These are phyloP conservation scores for Helicostylum pulchrum DNA, from an alignment of 192 early-diverging fungal species.

Conservation along the genomic window DNA sequence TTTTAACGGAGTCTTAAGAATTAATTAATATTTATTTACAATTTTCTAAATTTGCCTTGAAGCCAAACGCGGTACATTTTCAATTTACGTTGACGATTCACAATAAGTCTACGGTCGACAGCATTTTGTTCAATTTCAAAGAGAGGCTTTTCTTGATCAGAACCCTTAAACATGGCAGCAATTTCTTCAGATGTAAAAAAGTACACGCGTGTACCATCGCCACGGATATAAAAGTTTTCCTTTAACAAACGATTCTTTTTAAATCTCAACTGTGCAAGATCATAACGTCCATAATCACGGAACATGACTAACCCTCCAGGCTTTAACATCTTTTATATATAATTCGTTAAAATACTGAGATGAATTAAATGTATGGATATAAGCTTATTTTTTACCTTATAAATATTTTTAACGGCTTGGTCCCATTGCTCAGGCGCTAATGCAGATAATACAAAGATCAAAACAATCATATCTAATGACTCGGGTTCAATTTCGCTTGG, in stretches of 20 bases:
- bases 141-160: conserved; percentile 48
- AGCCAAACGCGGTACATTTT: conserved; percentile 99
- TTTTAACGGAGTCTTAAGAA: too few species aligned
- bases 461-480: conserved; percentile 85
- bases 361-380: background rate
- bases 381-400: conserved; percentile 60
- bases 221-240: conserved; percentile 95
- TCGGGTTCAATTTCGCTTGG: conserved; percentile 68
- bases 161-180: conserved; percentile 31
- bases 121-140: conserved; percentile 81
- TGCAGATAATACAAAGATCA: conserved; percentile 96
- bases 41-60: conserved; percentile 92
- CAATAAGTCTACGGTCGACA: conserved; percentile 87
- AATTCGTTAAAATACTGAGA: background rate
- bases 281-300: conserved; percentile 96
- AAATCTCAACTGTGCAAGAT: conserved; percentile 95
- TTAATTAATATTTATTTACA: background rate
- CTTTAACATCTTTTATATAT: conserved; percentile 54
- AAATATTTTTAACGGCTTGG: conserved; percentile 77
- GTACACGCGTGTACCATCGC: conserved; percentile 93
- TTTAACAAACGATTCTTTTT: conserved; percentile 87
- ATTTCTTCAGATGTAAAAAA: conserved; percentile 75
- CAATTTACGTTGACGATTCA: conserved; percentile 85
- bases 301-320: conserved; percentile 90
- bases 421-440: conserved; percentile 83